Percentiles rank a stretch among this genome's conserved stretches.
Evolutionary conservation across 83 land plant genomes (phyloP).

Genomic region (Isoetes engelmannii): DNA sequence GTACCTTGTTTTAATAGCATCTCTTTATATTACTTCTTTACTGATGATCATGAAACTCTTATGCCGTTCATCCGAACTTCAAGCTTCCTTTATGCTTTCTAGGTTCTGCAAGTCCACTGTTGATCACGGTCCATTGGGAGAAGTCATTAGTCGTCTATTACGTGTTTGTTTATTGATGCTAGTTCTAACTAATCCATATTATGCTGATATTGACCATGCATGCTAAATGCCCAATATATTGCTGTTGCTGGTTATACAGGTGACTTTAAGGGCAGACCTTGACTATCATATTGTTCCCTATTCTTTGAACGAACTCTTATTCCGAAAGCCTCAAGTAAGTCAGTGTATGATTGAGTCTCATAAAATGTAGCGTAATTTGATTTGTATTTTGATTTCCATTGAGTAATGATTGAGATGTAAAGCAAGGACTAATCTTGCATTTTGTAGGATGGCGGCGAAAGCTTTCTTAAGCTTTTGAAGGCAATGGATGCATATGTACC

Average conservation of each 20-base stretch:
- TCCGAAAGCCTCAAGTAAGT: conserved; percentile 51
- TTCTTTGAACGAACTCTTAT: conserved; percentile 34
- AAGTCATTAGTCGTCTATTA: no score
- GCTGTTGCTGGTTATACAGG: conserved; percentile 30
- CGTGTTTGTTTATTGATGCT: no score
- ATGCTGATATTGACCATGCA: no score
- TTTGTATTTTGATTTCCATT: background rate
- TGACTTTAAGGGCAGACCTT: conserved; percentile 48
- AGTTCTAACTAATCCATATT: no score
- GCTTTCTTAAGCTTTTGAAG: conserved; percentile 45
- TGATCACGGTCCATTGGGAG: conserved; percentile 36
- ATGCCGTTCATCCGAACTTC: no score
- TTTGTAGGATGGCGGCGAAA: conserved; percentile 58
- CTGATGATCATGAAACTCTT: no score
- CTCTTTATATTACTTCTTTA: no score
- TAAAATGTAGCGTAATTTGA: background rate
- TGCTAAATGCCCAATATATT: background rate
- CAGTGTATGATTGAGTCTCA: background rate
- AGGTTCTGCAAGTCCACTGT: background rate
- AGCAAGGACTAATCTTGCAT: background rate
- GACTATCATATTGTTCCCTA: conserved; percentile 69
- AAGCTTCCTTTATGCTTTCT: background rate
- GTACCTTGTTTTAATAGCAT: background rate
- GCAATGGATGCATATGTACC: conserved; percentile 63
- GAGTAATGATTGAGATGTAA: background rate